Evolutionary conservation across 2,329 filamentous ascomycete genomes (phyloP), one percentile per base, ranked within the genome.

Genomic region (Hypoxylon sp.): DNA sequence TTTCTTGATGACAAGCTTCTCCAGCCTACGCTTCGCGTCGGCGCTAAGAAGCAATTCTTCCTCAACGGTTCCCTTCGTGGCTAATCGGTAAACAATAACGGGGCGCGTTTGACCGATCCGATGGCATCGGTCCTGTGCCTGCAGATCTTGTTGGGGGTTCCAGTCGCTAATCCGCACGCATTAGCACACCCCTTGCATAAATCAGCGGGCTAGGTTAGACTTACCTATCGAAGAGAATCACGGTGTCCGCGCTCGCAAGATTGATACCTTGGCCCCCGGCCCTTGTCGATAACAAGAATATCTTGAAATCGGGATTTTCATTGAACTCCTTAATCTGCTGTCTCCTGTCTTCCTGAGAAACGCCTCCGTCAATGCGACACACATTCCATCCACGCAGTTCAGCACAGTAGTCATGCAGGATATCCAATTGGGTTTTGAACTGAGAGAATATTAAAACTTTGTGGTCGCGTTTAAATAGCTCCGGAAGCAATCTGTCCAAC

Each of bases 391-490:
- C 82, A 6, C 93, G 91, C 1, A 98, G 86, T n/a, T 90, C 87
- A 3, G 82, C 83, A 51, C 94, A 94, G 81, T 97, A 99, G 61
- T 95, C 92, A 70, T 97, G 90, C 0, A 99, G 84, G 1, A 99
- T 92, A 75, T 98, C 94, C 0, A 99, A 88, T 70, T 97, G 94
- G 0, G 92, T 97, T 64, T 94, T 97, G 82, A 99, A 99, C 77
- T 99, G 96, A 0, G 93, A 97, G 80, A 99, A 99, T 56, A 99
- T 94, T 50, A 99, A 87, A 29, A 98, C 91, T 77, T 98, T 98
- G 82, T 98, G 94, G 3, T 88, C 91, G 0, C 88, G 86, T 0
- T 83, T 72, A 65, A 99, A 91, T 0, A 99, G 85, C 1, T 86
- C 85, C 0, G 92, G 92, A 0, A 99, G 86, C 0, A 99, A 86